Percentiles rank a stretch among this genome's conserved stretches.
Evolutionary conservation across 306 rosid species (phyloP).

Genomic region (Sicyos baderoa): DNA sequence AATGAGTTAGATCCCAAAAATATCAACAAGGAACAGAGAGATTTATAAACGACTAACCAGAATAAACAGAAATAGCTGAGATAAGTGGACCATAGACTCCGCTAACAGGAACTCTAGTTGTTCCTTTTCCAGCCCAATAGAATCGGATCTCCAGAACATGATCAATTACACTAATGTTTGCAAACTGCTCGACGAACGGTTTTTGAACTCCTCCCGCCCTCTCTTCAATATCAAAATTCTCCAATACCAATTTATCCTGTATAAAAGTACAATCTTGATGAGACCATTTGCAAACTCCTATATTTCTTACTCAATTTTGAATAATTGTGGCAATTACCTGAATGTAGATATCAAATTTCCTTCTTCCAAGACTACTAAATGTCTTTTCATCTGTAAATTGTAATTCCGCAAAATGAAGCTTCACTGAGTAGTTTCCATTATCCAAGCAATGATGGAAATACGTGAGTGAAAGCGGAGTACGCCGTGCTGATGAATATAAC

Average conservation of each 20-base stretch:
- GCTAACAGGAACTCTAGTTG: slow-evolving; percentile 46
- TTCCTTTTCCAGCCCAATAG: too few relatives aligned
- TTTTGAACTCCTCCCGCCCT: slow-evolving; percentile 33
- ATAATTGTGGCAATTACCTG: slow-evolving; percentile 37
- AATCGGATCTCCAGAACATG: slow-evolving; percentile 51
- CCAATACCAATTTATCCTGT: slow-evolving; percentile 39
- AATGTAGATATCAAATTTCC: slow-evolving; percentile 49
- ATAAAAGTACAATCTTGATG: slow-evolving; percentile 13
- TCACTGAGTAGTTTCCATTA: slow-evolving; percentile 51
- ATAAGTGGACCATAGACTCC: slow-evolving; percentile 67
- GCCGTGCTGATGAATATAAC: slow-evolving; percentile 46
- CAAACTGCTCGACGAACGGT: slow-evolving; percentile 27
- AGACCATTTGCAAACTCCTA: slow-evolving; percentile 1
- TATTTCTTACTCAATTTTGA: neutral
- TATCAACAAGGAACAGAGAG: neutral
- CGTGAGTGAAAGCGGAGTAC: slow-evolving; percentile 49
- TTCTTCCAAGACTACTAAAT: slow-evolving; percentile 45
- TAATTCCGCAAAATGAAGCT: slow-evolving; percentile 62
- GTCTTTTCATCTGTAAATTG: slow-evolving; percentile 43
- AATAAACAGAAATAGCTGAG: slow-evolving; percentile 57
- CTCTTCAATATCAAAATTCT: slow-evolving; percentile 51
- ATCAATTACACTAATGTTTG: slow-evolving; percentile 34
- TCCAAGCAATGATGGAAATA: slow-evolving; percentile 70
- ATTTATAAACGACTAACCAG: slow-evolving; percentile 35
- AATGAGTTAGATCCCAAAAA: too few relatives aligned